Conservation (phyloP, 2,329 filamentous ascomycete species). For the Elsinoe batatas region DNA sequence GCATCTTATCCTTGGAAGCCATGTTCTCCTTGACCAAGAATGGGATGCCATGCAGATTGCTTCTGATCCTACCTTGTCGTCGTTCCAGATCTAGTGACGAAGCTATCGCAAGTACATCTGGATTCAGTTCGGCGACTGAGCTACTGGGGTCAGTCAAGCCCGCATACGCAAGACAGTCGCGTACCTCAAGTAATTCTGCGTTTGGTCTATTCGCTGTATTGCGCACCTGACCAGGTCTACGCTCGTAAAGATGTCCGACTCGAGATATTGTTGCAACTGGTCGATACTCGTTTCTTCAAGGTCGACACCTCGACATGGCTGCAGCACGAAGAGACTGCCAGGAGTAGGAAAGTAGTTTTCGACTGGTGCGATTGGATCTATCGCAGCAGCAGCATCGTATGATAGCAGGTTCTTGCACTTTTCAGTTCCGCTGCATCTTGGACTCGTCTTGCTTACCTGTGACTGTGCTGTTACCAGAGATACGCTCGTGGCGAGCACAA, state of each 20-base stretch:
- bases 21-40: conserved; percentile 69
- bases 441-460: neutral
- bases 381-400: neutral
- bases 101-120: conserved; percentile 56
- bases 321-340: conserved; percentile 49
- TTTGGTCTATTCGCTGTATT: conserved; percentile 50
- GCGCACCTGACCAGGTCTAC: conserved; percentile 54
- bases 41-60: conserved; percentile 64
- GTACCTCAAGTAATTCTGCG: conserved; percentile 54
- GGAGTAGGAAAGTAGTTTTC: neutral
- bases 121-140: conserved; percentile 55
- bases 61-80: conserved; percentile 44
- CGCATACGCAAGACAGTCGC: conserved; percentile 11
- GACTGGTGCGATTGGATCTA: neutral
- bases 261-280: conserved; percentile 52
- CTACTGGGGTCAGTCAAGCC: conserved; percentile 10
- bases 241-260: conserved; percentile 45
- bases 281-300: conserved; percentile 63
- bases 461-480: neutral
- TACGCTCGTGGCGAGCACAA: neutral
- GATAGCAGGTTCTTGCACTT: neutral
- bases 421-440: neutral
- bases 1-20: conserved; percentile 56
- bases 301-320: conserved; percentile 47
- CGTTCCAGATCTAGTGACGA: conserved; percentile 52